Evolutionary conservation across 1,284 basidiomycete genomes (phyloP).

Genomic region (Puccinia novopanici): DNA sequence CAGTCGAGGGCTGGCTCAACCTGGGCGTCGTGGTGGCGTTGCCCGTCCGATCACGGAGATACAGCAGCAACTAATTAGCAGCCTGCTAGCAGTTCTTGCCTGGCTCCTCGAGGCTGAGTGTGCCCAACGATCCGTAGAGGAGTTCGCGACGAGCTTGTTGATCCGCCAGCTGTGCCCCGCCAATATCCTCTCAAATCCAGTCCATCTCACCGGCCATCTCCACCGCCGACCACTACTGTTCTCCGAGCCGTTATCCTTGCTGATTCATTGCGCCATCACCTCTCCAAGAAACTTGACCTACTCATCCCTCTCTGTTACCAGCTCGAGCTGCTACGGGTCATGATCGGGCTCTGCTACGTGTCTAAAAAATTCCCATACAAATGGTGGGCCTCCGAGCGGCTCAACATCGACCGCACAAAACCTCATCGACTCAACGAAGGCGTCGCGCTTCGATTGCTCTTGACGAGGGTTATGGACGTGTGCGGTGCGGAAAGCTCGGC

Average conservation of each 20-base stretch:
- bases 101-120: constrained; percentile 63
- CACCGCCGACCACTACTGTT: constrained; percentile 67
- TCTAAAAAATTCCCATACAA: constrained; percentile 9
- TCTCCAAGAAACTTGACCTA: constrained; percentile 80
- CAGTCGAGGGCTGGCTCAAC: constrained; percentile 68
- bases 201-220: constrained; percentile 10
- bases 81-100: constrained; percentile 70
- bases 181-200: constrained; percentile 62
- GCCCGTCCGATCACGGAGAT: constrained; percentile 76
- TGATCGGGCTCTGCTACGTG: constrained; percentile 68
- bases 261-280: constrained; percentile 83
- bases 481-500: constrained; percentile 38
- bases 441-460: constrained; percentile 2
- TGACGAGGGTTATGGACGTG: constrained; percentile 22
- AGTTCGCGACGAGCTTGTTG: constrained; percentile 65
- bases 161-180: constrained; percentile 71
- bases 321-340: constrained; percentile 78
- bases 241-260: constrained; percentile 80
- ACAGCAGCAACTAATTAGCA: constrained; percentile 74
- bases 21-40: constrained; percentile 62
- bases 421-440: constrained; percentile 19
- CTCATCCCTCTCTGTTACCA: constrained; percentile 83
- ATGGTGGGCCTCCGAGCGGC: constrained; percentile 38
- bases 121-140: constrained; percentile 36
- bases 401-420: constrained; percentile 10